Evolutionary conservation across 2,329 filamentous ascomycete species (phyloP).

Genomic region (Paracamarosporium sp.): DNA sequence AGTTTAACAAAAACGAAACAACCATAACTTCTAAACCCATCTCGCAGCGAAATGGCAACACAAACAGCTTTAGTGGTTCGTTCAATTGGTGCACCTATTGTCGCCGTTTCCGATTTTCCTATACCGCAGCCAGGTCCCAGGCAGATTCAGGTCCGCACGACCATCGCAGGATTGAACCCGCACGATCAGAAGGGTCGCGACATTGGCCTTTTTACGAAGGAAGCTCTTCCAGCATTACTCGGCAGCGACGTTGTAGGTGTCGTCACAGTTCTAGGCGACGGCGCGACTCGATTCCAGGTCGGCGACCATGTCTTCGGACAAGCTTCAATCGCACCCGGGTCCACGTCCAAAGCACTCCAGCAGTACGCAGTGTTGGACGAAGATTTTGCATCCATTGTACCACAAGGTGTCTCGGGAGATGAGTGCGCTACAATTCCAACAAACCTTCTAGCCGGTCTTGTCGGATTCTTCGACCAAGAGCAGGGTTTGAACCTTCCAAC

Average conservation of each 20-base stretch:
- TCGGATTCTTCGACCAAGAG: slow-evolving; percentile 43
- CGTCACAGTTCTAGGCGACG: slow-evolving; percentile 57
- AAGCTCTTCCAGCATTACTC: slow-evolving; percentile 41
- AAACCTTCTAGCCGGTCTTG: slow-evolving; percentile 43
- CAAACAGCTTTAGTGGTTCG: no score
- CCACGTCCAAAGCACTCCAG: slow-evolving; percentile 40
- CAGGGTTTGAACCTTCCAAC: slow-evolving; percentile 31
- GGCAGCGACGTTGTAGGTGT: slow-evolving; percentile 55
- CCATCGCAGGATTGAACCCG: slow-evolving; percentile 42
- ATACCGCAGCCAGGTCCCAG: slow-evolving; percentile 6
- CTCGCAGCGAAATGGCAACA: no score
- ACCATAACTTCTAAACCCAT: no score
- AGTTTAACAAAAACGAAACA: no score
- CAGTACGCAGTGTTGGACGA: slow-evolving; percentile 48
- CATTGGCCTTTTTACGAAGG: slow-evolving; percentile 43
- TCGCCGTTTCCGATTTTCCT: slow-evolving; percentile 10
- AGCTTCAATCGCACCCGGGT: slow-evolving; percentile 7
- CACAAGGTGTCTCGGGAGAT: slow-evolving; percentile 41
- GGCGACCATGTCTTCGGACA: slow-evolving; percentile 65
- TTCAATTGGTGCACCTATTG: no score
- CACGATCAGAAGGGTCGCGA: slow-evolving; percentile 52
- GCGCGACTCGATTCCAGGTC: slow-evolving; percentile 59
- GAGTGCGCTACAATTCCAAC: slow-evolving; percentile 48
- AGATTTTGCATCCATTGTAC: slow-evolving; percentile 37
- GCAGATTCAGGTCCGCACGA: slow-evolving; percentile 49